Evolutionary conservation across 2,329 filamentous ascomycete genomes (phyloP), one percentile per base, ranked within the genome.

Genomic region (Curvularia sp.): DNA sequence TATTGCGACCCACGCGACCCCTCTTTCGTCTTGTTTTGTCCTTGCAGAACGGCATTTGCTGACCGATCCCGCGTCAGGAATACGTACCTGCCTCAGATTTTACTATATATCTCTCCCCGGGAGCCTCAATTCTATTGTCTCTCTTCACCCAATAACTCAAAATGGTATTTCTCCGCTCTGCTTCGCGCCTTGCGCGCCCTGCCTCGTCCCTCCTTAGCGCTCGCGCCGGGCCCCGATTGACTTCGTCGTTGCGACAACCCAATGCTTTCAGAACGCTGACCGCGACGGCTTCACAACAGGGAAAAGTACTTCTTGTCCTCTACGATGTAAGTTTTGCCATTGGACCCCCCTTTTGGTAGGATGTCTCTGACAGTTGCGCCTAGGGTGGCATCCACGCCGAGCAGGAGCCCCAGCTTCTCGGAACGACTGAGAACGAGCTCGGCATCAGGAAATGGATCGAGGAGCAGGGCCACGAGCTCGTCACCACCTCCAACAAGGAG

Each of bases 401-500:
- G 81, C 86, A 97, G 76, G 92, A 96, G 78, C 93, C 93, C 65
- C 87, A 86, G 74, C 86, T 99, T 71, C 88, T 97, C 74, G 95
- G 95, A 75, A 97, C 95, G 65, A 97, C 93, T 49, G 92, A 99
- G 86, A 98, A 98, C 81, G 95, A 99, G 86, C 92, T 99, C 63
- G 95, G 95, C 72, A 85, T 99, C 77, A 88, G 95, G 77, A 93
- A 96, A 82, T 99, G 95, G 94, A 89, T 99, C 71, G 95, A 98
- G 85, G 91, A 94, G 63, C 89, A 96, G 80, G 95, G 95, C 74
- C 95, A 99, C 87, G 96, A 92, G 65, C 88, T 99, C 62, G 87
- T 99, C 71, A 99, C 95, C 73, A 99, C 95, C 66, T 97, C 93
- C 46, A 92, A 97, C 85, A 99, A 99, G 85, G 95, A 99, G 72